Percentiles rank a stretch among this genome's conserved stretches.
phyloP scores from a whole-genome alignment of 1,284 basidiomycete species.

The Fomitopsis pinicola region DNA sequence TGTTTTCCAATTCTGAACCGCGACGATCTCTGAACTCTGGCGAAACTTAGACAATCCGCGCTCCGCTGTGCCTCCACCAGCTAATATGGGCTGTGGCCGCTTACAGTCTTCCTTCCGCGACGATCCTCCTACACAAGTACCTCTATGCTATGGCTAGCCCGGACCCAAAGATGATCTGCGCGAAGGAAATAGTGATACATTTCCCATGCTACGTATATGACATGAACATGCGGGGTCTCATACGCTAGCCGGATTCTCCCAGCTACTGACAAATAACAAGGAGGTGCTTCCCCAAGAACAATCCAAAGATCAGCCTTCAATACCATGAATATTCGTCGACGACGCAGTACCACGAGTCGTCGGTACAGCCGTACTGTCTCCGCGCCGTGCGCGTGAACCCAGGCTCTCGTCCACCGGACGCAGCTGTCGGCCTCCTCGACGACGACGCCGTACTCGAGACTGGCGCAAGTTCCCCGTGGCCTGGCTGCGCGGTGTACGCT shows the following conservation, averaged over 20 bases:
- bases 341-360: slow-evolving; percentile 60
- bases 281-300: background rate
- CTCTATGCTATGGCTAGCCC: too few relatives aligned
- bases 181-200: too few relatives aligned
- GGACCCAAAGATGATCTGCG: too few relatives aligned
- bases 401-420: slow-evolving; percentile 15
- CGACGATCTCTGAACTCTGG: too few relatives aligned
- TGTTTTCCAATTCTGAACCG: too few relatives aligned
- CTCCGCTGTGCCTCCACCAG: too few relatives aligned
- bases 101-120: too few relatives aligned
- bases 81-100: too few relatives aligned
- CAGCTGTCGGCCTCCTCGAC: slow-evolving; percentile 6
- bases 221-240: too few relatives aligned
- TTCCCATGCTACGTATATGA: too few relatives aligned
- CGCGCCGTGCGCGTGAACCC: slow-evolving; percentile 30
- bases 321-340: slow-evolving; percentile 71
- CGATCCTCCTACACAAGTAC: too few relatives aligned
- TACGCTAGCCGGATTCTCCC: background rate
- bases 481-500: slow-evolving; percentile 15
- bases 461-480: slow-evolving; percentile 9
- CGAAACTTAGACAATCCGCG: too few relatives aligned
- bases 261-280: background rate
- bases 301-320: slow-evolving; percentile 21
- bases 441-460: slow-evolving; percentile 12
- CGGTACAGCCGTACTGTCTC: slow-evolving; percentile 44